phyloP scores from a whole-genome alignment of 164 flowering plant species.

The Kingdonia uniflora region DNA sequence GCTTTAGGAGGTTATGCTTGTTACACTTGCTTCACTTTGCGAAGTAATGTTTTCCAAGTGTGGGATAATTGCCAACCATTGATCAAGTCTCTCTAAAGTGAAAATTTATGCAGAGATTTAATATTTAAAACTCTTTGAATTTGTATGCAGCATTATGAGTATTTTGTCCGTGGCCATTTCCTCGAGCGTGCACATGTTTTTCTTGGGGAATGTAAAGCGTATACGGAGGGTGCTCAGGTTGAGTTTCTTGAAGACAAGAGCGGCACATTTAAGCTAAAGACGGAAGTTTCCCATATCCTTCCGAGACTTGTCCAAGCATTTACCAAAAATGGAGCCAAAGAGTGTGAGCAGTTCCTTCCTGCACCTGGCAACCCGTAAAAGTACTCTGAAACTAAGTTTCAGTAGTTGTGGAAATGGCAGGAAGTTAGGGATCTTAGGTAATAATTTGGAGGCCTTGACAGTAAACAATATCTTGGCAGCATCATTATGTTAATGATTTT shows the following conservation, averaged over 20 bases:
- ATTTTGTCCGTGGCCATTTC: slow-evolving; percentile 2
- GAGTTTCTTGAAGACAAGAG: neutral
- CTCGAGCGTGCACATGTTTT: neutral
- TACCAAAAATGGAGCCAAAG: neutral
- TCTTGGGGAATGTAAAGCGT: slow-evolving; percentile 5
- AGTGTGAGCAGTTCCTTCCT: slow-evolving; percentile 5
- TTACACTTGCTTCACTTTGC: too few relatives aligned
- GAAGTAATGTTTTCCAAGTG: too few relatives aligned
- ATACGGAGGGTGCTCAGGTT: slow-evolving; percentile 4
- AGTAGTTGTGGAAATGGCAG: too few relatives aligned
- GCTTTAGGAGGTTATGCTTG: too few relatives aligned
- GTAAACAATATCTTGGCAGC: too few relatives aligned
- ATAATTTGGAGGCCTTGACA: too few relatives aligned
- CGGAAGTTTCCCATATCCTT: neutral
- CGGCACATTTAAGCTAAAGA: neutral
- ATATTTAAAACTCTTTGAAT: neutral
- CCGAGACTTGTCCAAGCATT: slow-evolving; percentile 2
- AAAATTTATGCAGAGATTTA: neutral
- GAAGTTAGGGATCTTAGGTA: too few relatives aligned
- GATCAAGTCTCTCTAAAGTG: too few relatives aligned
- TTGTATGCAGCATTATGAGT: slow-evolving; percentile 1
- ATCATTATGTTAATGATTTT: too few relatives aligned
- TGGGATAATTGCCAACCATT: too few relatives aligned
- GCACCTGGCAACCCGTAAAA: neutral
- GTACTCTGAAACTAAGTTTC: too few relatives aligned